Percentiles rank a stretch among this genome's conserved stretches.
Conservation (phyloP, 1,284 basidiomycete genomes). For the Ganoderma multipileum region DNA sequence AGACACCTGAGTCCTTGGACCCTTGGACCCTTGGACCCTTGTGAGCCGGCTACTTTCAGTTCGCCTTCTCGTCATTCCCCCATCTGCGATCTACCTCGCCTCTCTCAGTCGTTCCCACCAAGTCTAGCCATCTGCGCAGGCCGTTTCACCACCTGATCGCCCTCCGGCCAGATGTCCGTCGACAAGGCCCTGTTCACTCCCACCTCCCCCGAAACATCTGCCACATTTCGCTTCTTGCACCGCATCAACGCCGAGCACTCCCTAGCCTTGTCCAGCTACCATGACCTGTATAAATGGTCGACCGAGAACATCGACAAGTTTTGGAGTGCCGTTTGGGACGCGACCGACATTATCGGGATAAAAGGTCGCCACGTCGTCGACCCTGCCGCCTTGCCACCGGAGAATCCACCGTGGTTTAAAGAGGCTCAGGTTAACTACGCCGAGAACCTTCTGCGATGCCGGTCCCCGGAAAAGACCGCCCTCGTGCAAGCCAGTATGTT, state of each 20-base stretch:
- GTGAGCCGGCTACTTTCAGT: background rate
- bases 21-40: background rate
- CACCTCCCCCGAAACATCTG: slow-evolving; percentile 51
- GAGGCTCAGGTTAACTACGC: slow-evolving; percentile 83
- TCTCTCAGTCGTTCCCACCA: background rate
- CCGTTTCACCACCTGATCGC: slow-evolving; percentile 4
- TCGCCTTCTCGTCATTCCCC: slow-evolving; percentile 9
- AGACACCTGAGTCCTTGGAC: background rate
- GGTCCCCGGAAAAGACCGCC: slow-evolving; percentile 66
- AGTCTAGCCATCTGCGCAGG: background rate
- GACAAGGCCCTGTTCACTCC: slow-evolving; percentile 55
- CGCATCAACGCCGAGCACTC: slow-evolving; percentile 61
- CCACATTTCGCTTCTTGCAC: slow-evolving; percentile 63
- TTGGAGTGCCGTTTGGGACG: slow-evolving; percentile 85
- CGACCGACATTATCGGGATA: slow-evolving; percentile 67
- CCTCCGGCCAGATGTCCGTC: slow-evolving; percentile 3
- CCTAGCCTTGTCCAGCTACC: slow-evolving; percentile 62
- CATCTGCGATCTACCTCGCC: slow-evolving; percentile 15
- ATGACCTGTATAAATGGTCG: slow-evolving; percentile 79
- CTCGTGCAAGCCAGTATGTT: slow-evolving; percentile 76
- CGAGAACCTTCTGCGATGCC: slow-evolving; percentile 81
- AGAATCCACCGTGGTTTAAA: slow-evolving; percentile 82
- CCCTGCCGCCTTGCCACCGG: slow-evolving; percentile 59
- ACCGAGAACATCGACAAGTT: slow-evolving; percentile 67
- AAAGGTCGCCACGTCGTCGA: slow-evolving; percentile 71